Conservation (phyloP, 108 stramenopile species). For the Pseudonitzschia multistriata region DNA sequence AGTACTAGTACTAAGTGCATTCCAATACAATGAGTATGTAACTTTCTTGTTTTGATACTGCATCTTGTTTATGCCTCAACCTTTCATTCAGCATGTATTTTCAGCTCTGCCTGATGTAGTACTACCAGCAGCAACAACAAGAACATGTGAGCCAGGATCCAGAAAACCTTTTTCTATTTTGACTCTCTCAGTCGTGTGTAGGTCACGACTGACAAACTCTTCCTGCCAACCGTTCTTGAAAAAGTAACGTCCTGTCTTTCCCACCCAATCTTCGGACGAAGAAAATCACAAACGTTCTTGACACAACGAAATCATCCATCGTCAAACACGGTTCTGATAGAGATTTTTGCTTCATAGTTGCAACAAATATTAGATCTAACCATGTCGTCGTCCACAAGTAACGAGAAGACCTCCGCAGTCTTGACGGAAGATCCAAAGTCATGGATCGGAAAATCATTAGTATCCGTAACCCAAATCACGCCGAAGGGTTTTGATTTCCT, state of each 20-base stretch:
- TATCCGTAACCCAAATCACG: conserved; percentile 67
- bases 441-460: conserved; percentile 48
- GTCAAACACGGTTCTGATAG: not conserved
- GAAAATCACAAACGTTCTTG: too few species aligned
- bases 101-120: too few species aligned
- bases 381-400: not conserved
- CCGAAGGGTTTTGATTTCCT: conserved; percentile 49
- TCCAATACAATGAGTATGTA: too few species aligned
- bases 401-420: conserved; percentile 31
- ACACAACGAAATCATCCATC: not conserved
- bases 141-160: too few species aligned
- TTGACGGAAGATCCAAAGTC: conserved; percentile 42
- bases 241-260: too few species aligned
- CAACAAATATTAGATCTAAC: not conserved
- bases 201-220: not conserved
- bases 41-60: too few species aligned
- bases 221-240: not conserved
- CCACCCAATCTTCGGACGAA: too few species aligned
- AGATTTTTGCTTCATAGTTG: not conserved
- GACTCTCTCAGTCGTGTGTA: not conserved
- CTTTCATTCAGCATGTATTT: too few species aligned
- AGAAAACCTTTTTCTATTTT: too few species aligned
- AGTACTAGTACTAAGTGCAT: too few species aligned
- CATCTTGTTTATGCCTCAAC: too few species aligned
- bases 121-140: too few species aligned